Percentiles rank a stretch among this genome's conserved stretches.
Evolutionary conservation across 768 basidiomycete species (phyloP).

Genomic region (Russula compacta): DNA sequence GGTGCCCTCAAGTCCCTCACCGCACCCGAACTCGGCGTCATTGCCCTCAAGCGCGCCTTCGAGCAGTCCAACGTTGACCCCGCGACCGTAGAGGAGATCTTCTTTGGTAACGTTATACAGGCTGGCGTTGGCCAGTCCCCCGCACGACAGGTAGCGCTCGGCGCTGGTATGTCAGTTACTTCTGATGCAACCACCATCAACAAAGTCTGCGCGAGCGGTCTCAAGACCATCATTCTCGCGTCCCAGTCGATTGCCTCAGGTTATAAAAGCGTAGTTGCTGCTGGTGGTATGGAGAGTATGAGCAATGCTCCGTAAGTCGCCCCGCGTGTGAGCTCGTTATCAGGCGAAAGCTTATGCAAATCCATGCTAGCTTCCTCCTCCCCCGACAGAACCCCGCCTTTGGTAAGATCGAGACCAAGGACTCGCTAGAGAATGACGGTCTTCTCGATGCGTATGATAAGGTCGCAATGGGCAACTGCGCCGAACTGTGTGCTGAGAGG

Average conservation of each 20-base stretch:
- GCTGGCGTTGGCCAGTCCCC: conserved; percentile 96
- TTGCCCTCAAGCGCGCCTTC: conserved; percentile 87
- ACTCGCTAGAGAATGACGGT: conserved; percentile 87
- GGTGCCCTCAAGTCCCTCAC: conserved; percentile 82
- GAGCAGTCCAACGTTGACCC: conserved; percentile 73
- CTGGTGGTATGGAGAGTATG: conserved; percentile 99
- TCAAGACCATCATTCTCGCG: conserved; percentile 93
- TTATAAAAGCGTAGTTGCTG: conserved; percentile 76
- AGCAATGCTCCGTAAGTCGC: conserved; percentile 88
- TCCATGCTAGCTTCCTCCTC: conserved; percentile 56
- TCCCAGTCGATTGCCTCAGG: conserved; percentile 85
- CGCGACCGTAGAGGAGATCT: conserved; percentile 84
- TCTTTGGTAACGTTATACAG: conserved; percentile 96
- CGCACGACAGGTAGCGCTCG: conserved; percentile 94
- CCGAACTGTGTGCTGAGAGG: conserved; percentile 77
- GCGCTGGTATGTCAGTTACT: conserved; percentile 68
- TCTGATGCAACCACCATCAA: conserved; percentile 99
- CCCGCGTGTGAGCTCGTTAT: conserved; percentile 2
- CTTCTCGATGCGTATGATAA: conserved; percentile 98
- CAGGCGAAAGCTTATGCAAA: background rate
- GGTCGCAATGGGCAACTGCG: conserved; percentile 98
- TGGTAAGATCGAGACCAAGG: conserved; percentile 81
- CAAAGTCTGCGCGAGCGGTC: conserved; percentile 97
- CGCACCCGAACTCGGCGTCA: conserved; percentile 82
- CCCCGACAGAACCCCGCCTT: conserved; percentile 76